Evolutionary conservation across 2,329 filamentous ascomycete species (phyloP).

Genomic region (Trichoderma pleuroti): DNA sequence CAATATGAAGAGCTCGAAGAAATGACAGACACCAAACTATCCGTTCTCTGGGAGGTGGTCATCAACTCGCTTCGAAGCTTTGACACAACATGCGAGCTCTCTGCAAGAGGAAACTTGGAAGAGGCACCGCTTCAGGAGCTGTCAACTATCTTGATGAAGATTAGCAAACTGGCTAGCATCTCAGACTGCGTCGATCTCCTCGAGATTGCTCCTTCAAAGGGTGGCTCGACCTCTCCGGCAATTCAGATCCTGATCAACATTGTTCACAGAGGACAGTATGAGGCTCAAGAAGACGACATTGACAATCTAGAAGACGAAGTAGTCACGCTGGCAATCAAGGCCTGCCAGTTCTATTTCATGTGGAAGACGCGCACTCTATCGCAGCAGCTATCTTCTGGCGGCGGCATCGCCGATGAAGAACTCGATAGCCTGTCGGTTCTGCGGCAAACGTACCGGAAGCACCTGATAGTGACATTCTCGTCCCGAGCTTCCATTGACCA

Average conservation of each 20-base stretch:
- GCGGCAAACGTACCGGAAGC: constrained; percentile 56
- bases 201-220: constrained; percentile 56
- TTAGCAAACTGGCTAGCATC: constrained; percentile 76
- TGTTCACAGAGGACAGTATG: constrained; percentile 64
- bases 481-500: constrained; percentile 70
- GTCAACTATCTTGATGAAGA: constrained; percentile 70
- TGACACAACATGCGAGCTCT: constrained; percentile 68
- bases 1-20: constrained; percentile 87
- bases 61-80: constrained; percentile 70
- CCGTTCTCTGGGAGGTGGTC: constrained; percentile 80
- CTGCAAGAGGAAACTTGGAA: constrained; percentile 64
- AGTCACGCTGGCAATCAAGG: constrained; percentile 70
- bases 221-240: constrained; percentile 48
- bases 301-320: constrained; percentile 78
- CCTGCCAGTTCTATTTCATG: constrained; percentile 86
- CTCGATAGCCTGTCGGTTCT: constrained; percentile 58
- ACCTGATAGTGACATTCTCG: constrained; percentile 65
- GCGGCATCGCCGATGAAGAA: constrained; percentile 52
- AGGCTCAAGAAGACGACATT: constrained; percentile 64
- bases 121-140: constrained; percentile 64
- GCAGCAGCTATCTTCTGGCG: constrained; percentile 52
- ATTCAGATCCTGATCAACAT: constrained; percentile 71
- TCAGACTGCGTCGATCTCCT: constrained; percentile 73
- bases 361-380: constrained; percentile 73
- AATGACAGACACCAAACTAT: constrained; percentile 73